Evolutionary conservation across 306 rosid species (phyloP), one percentile per base, ranked within the genome.

Genomic region (Carpinus viminea): DNA sequence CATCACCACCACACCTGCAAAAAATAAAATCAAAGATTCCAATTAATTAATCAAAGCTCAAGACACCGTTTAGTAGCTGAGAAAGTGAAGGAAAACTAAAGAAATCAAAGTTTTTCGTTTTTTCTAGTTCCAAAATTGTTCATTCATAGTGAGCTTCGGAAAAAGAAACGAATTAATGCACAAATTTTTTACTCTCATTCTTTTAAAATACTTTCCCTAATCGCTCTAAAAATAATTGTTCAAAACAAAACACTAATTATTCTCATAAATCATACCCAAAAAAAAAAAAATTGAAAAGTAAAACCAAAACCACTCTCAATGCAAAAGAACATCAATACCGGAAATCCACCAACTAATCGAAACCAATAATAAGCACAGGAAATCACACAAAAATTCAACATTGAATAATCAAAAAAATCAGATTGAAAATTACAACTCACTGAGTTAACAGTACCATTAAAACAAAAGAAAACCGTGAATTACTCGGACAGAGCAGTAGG

Each of bases 1-100:
- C 73, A 26, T 73, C 74, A 74, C 15, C 65, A 71, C 82, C 31
- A 77, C 12, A 70, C 83, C 73, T 78, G 70, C 55, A 51, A 74
- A 20, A 38, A 61, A 52, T 3, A 1, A 20, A 10, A 17, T 66
- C 21, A 36, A 64, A 64, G 17, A 66, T 41, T 17, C 41, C 47
- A 41, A n/a, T 41, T 18, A 36, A 41, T 18, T 38, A 66, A 16
- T 66, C 13, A 41, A 66, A 31, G 20, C 50, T 41, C 26, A 47
- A 47, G 12, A 12, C 76, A n/a, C 10, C 16, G 28, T 75, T 76
- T 79, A 78, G 65, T 68, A 20, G 46, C 64, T 8, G 66, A 60
- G 78, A 72, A 73, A 82, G 13, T 72, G 78, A 56, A 65, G 43
- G 76, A 82, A 66, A 71, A 8, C 50, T 4, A 36, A 53, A 75